Conservation (phyloP, 192 early-diverging fungal species). For the Backusella tuberculispora region DNA sequence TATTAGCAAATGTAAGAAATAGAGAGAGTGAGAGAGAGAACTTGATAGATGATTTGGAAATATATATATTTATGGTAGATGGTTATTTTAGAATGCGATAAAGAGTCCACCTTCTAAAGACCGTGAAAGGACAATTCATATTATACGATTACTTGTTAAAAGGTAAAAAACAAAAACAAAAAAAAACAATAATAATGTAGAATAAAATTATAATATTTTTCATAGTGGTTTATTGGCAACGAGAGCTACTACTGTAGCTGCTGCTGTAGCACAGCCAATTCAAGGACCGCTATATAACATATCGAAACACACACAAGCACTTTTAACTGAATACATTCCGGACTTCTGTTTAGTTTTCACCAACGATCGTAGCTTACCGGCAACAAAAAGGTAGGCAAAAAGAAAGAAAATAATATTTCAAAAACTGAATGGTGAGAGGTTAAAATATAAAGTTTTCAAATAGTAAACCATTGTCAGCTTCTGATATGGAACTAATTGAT, state of each 20-base stretch:
- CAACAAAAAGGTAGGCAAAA: constrained; percentile 16
- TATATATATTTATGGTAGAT: background rate
- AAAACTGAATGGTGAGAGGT: background rate
- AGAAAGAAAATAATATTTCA: background rate
- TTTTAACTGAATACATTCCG: constrained; percentile 24
- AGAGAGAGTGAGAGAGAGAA: background rate
- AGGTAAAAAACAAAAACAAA: constrained; percentile 14
- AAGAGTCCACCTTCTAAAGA: constrained; percentile 1
- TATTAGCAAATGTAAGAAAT: constrained; percentile 31
- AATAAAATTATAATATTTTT: background rate
- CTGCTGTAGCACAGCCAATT: constrained; percentile 13
- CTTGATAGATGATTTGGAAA: background rate
- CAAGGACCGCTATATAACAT: constrained; percentile 34
- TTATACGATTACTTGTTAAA: constrained; percentile 33
- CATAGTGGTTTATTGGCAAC: constrained; percentile 28
- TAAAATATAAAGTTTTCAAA: background rate
- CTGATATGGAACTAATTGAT: constrained; percentile 34
- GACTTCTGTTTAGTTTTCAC: constrained; percentile 23
- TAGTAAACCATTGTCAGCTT: constrained; percentile 23
- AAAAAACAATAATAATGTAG: constrained; percentile 1
- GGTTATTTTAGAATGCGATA: constrained; percentile 22
- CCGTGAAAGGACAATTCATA: constrained; percentile 15
- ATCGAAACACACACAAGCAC: constrained; percentile 26
- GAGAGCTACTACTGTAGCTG: constrained; percentile 5
- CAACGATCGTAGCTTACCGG: constrained; percentile 15